Conservation (phyloP, 768 basidiomycete genomes). For the Polyporus arcularius region DNA sequence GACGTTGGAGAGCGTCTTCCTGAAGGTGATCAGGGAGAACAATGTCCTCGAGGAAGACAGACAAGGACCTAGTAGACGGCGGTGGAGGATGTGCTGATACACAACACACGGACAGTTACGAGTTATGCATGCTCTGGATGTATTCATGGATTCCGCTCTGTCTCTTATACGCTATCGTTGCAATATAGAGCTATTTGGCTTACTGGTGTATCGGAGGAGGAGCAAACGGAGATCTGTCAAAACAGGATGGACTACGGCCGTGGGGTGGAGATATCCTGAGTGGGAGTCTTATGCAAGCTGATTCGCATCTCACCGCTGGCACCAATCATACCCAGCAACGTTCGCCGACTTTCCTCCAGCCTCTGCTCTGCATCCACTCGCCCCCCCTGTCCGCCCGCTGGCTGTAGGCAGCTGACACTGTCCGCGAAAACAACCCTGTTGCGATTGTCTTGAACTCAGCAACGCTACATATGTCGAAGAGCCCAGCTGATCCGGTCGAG, state of each 20-base stretch:
- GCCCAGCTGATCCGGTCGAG: slow-evolving; percentile 9
- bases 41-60: slow-evolving; percentile 53
- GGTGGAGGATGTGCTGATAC: slow-evolving; percentile 20
- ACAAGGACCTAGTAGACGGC: slow-evolving; percentile 6
- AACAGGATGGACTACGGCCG: neutral
- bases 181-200: neutral
- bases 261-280: neutral
- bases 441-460: neutral
- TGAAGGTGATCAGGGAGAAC: slow-evolving; percentile 68
- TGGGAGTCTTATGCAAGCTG: slow-evolving; percentile 20
- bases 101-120: neutral
- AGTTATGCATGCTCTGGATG: neutral
- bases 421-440: neutral
- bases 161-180: neutral
- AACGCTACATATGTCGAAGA: neutral
- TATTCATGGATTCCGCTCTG: neutral
- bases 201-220: neutral
- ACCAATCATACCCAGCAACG: slow-evolving; percentile 21
- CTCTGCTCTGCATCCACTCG: neutral
- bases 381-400: neutral
- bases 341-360: slow-evolving; percentile 8
- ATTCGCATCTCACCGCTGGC: slow-evolving; percentile 2
- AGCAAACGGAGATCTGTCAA: neutral
- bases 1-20: slow-evolving; percentile 70
- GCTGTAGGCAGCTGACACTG: neutral